Evolutionary conservation across 768 basidiomycete species (phyloP).

Genomic region (Leccinum arenicola): DNA sequence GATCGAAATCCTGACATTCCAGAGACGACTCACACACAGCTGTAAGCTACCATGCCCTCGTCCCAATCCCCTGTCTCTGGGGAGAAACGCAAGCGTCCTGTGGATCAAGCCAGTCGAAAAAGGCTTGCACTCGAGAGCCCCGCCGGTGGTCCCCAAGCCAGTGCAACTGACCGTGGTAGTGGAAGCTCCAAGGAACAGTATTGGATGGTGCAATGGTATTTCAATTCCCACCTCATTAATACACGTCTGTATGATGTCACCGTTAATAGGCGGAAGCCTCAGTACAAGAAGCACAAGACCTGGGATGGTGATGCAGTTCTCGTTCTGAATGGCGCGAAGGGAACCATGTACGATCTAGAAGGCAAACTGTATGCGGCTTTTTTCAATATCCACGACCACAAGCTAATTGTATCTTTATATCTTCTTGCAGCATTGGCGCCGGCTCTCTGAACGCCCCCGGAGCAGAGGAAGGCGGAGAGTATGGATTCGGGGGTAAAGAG

Average conservation of each 20-base stretch:
- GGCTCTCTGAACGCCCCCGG: conserved; percentile 47
- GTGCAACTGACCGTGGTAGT: conserved; percentile 7
- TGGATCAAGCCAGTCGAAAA: conserved; percentile 27
- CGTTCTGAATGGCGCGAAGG: conserved; percentile 44
- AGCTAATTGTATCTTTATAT: background rate
- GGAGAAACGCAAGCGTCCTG: conserved; percentile 30
- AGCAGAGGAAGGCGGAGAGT: conserved; percentile 35
- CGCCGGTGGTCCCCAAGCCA: conserved; percentile 1
- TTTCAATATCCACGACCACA: background rate
- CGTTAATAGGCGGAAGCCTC: conserved; percentile 55
- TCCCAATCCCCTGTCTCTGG: conserved; percentile 18
- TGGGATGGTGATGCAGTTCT: conserved; percentile 87
- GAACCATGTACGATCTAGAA: conserved; percentile 57
- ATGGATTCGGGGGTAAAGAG: conserved; percentile 52
- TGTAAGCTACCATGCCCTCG: conserved; percentile 18
- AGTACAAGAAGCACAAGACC: conserved; percentile 82
- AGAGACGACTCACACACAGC: background rate
- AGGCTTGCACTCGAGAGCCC: conserved; percentile 26
- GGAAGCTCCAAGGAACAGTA: conserved; percentile 36
- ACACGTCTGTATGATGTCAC: background rate
- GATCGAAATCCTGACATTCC: background rate
- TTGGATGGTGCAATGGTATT: conserved; percentile 82
- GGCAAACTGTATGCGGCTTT: conserved; percentile 55
- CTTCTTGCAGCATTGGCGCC: conserved; percentile 42
- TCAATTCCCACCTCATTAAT: background rate